Percentiles rank a stretch among this genome's conserved stretches.
These are phyloP conservation scores for Podospora sp. DNA, from an alignment of 495 filamentous ascomycete genomes.

Conservation along the genomic window DNA sequence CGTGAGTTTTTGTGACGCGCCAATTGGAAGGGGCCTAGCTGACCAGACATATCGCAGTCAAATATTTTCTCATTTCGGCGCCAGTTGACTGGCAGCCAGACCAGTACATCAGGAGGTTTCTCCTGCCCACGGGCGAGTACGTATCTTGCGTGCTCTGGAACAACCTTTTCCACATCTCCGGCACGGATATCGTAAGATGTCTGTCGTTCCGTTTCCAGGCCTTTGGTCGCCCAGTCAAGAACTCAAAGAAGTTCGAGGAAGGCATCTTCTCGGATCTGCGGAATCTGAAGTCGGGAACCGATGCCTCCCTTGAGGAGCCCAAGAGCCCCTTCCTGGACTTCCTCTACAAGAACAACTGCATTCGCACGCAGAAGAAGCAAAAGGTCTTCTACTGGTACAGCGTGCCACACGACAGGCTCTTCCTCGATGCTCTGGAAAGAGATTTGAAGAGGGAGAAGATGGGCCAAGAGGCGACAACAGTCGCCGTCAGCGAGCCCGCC, in stretches of 20 bases:
- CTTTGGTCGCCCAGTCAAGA: constrained; percentile 97
- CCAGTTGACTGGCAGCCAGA: constrained; percentile 97
- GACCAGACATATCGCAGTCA: constrained; percentile 62
- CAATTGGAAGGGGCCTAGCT: neutral
- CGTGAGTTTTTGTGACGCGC: constrained; percentile 59
- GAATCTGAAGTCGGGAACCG: constrained; percentile 96
- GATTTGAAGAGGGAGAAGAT: constrained; percentile 99
- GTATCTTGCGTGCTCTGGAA: constrained; percentile 98
- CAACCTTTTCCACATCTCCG: constrained; percentile 98
- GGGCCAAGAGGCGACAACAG: constrained; percentile 95
- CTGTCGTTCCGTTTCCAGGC: constrained; percentile 98
- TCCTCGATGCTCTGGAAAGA: constrained; percentile 94
- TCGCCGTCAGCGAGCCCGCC: constrained; percentile 94
- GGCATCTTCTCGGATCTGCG: constrained; percentile 98
- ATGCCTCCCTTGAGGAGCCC: constrained; percentile 98
- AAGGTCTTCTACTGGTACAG: constrained; percentile 99
- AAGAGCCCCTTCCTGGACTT: constrained; percentile 99
- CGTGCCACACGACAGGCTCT: constrained; percentile 95
- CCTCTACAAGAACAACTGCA: constrained; percentile 99
- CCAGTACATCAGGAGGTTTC: constrained; percentile 93
- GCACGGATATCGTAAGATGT: constrained; percentile 97
- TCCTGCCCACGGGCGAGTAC: constrained; percentile 96
- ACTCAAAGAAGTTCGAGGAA: constrained; percentile 99
- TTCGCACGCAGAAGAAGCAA: constrained; percentile 99
- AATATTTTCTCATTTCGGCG: constrained; percentile 99